A percentile compares a stretch with the other conserved stretches of the same genome.
Conservation (phyloP, 148 eudicot genomes). For the Cornus suecica region DNA sequence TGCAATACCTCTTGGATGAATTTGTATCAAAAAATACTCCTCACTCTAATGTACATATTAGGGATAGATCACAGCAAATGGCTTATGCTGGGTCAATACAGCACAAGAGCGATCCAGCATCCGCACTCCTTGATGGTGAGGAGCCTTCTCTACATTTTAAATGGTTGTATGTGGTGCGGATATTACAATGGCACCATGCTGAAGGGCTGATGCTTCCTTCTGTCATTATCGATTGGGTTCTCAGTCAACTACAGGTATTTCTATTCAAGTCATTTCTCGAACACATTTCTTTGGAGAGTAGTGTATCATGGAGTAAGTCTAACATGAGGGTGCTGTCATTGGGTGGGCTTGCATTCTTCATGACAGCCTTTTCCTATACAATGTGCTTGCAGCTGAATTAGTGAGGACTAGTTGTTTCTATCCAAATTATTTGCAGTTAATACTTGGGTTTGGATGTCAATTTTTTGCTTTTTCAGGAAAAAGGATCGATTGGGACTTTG, state of each 20-base stretch:
- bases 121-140: constrained; percentile 44
- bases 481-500: constrained; percentile 60
- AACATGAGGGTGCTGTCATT: too few relatives aligned
- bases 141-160: constrained; percentile 91
- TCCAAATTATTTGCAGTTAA: neutral
- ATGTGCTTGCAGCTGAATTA: neutral
- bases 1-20: constrained; percentile 77
- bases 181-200: constrained; percentile 82
- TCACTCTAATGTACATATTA: constrained; percentile 38
- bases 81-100: constrained; percentile 54
- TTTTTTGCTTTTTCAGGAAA: constrained; percentile 55
- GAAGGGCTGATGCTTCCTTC: constrained; percentile 85
- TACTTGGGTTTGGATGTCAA: neutral
- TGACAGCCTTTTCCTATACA: too few relatives aligned
- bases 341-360: too few relatives aligned
- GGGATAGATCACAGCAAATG: constrained; percentile 63
- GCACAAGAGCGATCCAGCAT: constrained; percentile 38
- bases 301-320: neutral
- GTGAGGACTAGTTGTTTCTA: neutral
- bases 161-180: constrained; percentile 96
- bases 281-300: constrained; percentile 4
- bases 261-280: neutral
- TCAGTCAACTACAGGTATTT: constrained; percentile 84
- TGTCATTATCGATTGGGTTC: constrained; percentile 86
- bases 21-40: constrained; percentile 40